Evolutionary conservation across 2,329 filamentous ascomycete genomes (phyloP).

Genomic region (Diplodia scrobiculata): DNA sequence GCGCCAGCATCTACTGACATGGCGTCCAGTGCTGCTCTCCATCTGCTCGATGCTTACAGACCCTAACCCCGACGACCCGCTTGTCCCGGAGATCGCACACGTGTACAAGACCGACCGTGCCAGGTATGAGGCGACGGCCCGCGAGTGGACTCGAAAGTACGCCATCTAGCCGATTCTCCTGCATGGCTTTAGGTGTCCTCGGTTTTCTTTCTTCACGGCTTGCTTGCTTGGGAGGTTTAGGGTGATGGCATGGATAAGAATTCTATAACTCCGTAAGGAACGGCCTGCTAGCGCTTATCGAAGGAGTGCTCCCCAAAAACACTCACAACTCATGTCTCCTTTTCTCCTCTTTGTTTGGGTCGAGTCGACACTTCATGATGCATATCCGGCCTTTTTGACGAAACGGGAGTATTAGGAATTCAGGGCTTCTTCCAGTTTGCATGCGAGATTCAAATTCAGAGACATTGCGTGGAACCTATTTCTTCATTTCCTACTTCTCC

Average conservation of each 20-base stretch:
- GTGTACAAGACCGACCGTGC: constrained; percentile 99
- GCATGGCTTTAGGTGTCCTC: constrained; percentile 30
- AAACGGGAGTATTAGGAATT: constrained; percentile 30
- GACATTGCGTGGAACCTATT: constrained; percentile 18
- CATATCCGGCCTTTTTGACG: constrained; percentile 37
- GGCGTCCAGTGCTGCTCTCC: constrained; percentile 76
- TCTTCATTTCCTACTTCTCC: not conserved
- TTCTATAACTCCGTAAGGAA: constrained; percentile 27
- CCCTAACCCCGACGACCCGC: constrained; percentile 97
- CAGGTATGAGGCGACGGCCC: constrained; percentile 91
- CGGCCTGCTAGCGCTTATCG: constrained; percentile 15
- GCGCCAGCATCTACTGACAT: constrained; percentile 33
- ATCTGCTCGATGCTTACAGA: constrained; percentile 99
- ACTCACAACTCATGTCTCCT: constrained; percentile 30
- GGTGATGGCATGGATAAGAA: constrained; percentile 29
- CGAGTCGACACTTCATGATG: constrained; percentile 33
- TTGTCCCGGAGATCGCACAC: constrained; percentile 98
- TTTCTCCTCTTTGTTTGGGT: constrained; percentile 30
- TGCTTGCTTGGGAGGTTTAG: constrained; percentile 29
- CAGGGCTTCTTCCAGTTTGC: constrained; percentile 30
- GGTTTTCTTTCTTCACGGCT: constrained; percentile 28
- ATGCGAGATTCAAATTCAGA: constrained; percentile 30
- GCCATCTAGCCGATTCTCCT: constrained; percentile 67
- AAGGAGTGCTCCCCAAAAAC: constrained; percentile 36
- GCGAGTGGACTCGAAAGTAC: constrained; percentile 99